Conservation (phyloP, 2,329 filamentous ascomycete species). For the Penicillium sp. region DNA sequence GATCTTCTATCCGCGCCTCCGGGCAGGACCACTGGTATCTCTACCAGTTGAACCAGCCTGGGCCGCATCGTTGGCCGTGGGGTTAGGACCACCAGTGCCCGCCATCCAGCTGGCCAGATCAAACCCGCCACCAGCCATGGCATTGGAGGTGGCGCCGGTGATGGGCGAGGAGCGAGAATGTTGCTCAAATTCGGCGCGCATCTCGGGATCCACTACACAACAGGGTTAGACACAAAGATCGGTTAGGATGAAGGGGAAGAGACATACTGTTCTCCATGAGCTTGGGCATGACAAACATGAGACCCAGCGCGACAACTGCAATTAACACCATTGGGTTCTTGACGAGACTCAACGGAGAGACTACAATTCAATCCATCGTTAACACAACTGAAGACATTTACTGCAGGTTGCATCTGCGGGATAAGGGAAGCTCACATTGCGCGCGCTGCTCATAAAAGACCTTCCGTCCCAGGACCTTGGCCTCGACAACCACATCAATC, state of each 20-base stretch:
- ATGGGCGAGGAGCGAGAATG: slow-evolving; percentile 75
- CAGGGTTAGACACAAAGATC: neutral
- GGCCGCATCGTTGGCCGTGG: slow-evolving; percentile 19
- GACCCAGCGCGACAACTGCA: slow-evolving; percentile 73
- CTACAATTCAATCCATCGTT: slow-evolving; percentile 41
- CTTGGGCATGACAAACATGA: slow-evolving; percentile 93
- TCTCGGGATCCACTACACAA: slow-evolving; percentile 86
- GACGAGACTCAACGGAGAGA: slow-evolving; percentile 75
- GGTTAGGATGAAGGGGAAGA: neutral
- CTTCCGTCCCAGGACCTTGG: slow-evolving; percentile 62
- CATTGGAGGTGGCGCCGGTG: slow-evolving; percentile 56
- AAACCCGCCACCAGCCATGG: slow-evolving; percentile 60
- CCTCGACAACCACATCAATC: slow-evolving; percentile 55
- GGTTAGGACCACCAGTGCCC: slow-evolving; percentile 43
- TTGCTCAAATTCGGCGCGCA: slow-evolving; percentile 86
- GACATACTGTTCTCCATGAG: slow-evolving; percentile 89
- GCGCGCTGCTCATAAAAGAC: slow-evolving; percentile 73
- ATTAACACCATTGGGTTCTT: slow-evolving; percentile 98
- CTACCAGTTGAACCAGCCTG: slow-evolving; percentile 27
- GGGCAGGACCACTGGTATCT: slow-evolving; percentile 24
- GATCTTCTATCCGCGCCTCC: slow-evolving; percentile 29
- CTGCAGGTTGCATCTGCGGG: slow-evolving; percentile 4
- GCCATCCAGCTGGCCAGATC: slow-evolving; percentile 69
- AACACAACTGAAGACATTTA: neutral
- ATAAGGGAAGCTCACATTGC: slow-evolving; percentile 60